Conservation (phyloP, 345 rosid genomes). For the Aquilaria yunnanensis region DNA sequence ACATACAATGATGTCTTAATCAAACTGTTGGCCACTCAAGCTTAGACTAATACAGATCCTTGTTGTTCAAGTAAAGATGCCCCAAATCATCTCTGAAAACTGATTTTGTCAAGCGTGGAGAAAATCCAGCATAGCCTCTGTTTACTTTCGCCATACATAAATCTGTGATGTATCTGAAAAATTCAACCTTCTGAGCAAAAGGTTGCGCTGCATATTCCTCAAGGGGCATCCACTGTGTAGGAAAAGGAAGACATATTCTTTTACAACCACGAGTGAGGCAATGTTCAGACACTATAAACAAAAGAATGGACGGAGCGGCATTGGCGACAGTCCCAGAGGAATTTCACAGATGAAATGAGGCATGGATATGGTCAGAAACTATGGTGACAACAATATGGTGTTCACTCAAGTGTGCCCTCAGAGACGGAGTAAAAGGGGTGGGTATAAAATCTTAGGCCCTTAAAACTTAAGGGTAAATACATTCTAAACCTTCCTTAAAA, state of each 20-base stretch:
- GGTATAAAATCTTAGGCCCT: too few species aligned
- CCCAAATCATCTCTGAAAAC: constrained; percentile 24
- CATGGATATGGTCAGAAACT: too few species aligned
- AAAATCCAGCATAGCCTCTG: constrained; percentile 42
- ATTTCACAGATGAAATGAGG: too few species aligned
- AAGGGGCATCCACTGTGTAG: constrained; percentile 61
- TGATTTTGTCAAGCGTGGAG: constrained; percentile 25
- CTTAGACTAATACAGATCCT: constrained; percentile 25
- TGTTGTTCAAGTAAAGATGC: constrained; percentile 38
- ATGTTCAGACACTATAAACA: too few species aligned
- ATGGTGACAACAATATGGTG: too few species aligned
- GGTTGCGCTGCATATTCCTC: constrained; percentile 80
- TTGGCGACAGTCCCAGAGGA: too few species aligned
- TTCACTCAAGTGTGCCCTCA: too few species aligned
- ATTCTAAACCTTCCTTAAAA: too few species aligned
- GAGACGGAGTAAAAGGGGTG: too few species aligned
- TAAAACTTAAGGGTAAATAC: too few species aligned
- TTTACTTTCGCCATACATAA: constrained; percentile 49
- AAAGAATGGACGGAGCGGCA: too few species aligned
- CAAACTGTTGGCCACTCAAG: constrained; percentile 1
- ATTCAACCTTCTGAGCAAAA: constrained; percentile 35
- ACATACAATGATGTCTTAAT: neutral
- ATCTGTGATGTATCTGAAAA: constrained; percentile 33
- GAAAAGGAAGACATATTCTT: neutral
- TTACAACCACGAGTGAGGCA: too few species aligned